Evolutionary conservation across 192 early-diverging fungal genomes (phyloP).

Genomic region (Linnemannia elongata): DNA sequence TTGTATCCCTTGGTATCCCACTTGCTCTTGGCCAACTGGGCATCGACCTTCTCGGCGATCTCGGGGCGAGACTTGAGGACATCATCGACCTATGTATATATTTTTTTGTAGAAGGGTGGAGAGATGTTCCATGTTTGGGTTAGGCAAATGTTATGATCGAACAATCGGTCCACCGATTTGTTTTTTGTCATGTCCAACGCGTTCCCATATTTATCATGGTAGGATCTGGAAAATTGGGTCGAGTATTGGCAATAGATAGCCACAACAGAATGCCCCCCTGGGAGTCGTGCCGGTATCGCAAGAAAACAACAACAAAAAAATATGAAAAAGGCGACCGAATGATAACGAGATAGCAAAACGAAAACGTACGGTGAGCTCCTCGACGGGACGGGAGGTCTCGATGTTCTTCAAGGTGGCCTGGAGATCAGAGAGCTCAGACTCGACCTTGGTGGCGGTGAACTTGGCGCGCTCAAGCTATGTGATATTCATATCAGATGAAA

Average conservation of each 20-base stretch:
- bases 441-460: conserved; percentile 86
- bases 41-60: conserved; percentile 88
- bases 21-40: conserved; percentile 93
- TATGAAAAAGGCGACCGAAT: background rate
- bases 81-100: conserved; percentile 82
- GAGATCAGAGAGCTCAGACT: conserved; percentile 88
- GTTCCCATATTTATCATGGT: no score
- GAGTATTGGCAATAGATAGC: no score
- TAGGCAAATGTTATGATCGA: no score
- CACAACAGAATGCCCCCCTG: no score
- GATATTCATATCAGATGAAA: background rate
- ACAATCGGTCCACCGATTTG: no score
- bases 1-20: conserved; percentile 96
- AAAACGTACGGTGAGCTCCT: conserved; percentile 88
- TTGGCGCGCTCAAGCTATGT: conserved; percentile 83
- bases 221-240: no score
- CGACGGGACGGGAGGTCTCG: conserved; percentile 92
- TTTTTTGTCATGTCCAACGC: no score
- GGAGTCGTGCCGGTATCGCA: background rate
- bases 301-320: background rate
- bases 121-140: background rate
- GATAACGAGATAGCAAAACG: background rate
- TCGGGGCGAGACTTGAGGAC: conserved; percentile 94
- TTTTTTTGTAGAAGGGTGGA: background rate
- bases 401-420: conserved; percentile 93